These are phyloP conservation scores for Plasmodium ovale DNA, from an alignment of 169 alveolate genomes.

Conservation along the genomic window DNA sequence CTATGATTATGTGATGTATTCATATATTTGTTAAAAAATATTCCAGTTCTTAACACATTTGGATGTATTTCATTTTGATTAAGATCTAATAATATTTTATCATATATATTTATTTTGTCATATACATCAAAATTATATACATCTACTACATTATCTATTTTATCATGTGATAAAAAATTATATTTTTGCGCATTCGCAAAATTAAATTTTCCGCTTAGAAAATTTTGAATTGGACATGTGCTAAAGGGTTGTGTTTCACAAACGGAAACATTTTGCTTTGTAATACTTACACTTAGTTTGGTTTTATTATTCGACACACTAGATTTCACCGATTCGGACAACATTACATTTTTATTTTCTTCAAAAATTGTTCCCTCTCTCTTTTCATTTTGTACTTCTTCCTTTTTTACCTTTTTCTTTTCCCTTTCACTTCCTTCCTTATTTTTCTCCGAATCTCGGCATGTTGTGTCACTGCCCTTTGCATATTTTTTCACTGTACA, in stretches of 20 bases:
- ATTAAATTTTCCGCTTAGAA: slow-evolving; percentile 37
- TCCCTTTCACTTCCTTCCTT: background rate
- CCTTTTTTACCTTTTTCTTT: slow-evolving; percentile 6
- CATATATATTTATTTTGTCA: slow-evolving; percentile 69
- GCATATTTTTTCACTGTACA: background rate
- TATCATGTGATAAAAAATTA: slow-evolving; percentile 46
- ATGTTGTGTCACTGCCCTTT: too few relatives aligned
- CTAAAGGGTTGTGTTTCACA: slow-evolving; percentile 8
- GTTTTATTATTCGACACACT: slow-evolving; percentile 11
- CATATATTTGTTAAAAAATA: slow-evolving; percentile 77
- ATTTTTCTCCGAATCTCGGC: slow-evolving; percentile 6
- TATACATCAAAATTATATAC: slow-evolving; percentile 49
- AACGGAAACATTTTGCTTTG: background rate
- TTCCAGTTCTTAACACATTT: slow-evolving; percentile 80
- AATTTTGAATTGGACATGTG: slow-evolving; percentile 20
- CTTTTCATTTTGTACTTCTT: slow-evolving; percentile 3
- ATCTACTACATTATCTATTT: slow-evolving; percentile 12
- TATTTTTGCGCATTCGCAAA: slow-evolving; percentile 20
- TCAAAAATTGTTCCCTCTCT: background rate
- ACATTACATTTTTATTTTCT: slow-evolving; percentile 1
- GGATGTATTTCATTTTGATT: slow-evolving; percentile 81
- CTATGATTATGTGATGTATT: slow-evolving; percentile 78
- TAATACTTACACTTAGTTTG: background rate
- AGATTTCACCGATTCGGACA: slow-evolving; percentile 8
- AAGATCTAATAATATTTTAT: slow-evolving; percentile 64